These are phyloP conservation scores for Luvunga scandens DNA, from an alignment of 345 rosid species.

Conservation along the genomic window DNA sequence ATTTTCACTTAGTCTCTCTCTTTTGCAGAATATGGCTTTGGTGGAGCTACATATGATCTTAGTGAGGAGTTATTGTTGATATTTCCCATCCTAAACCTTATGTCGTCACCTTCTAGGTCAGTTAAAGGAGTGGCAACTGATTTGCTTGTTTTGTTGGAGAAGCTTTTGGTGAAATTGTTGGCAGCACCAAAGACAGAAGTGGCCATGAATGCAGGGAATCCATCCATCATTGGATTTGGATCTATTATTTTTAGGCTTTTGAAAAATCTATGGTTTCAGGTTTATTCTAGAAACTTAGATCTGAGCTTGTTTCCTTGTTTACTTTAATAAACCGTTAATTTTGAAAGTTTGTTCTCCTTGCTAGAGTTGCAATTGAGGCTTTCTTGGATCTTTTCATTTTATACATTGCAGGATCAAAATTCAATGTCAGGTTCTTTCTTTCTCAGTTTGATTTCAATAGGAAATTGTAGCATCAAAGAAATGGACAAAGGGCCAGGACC, in stretches of 20 bases:
- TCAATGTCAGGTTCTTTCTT: constrained; percentile 41
- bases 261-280: constrained; percentile 82
- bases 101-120: constrained; percentile 81
- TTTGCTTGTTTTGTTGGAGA: constrained; percentile 66
- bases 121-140: constrained; percentile 71
- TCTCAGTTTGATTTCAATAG: constrained; percentile 44
- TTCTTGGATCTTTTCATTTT: constrained; percentile 20
- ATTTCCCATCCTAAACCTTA: constrained; percentile 65
- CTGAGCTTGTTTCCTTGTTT: background rate
- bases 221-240: constrained; percentile 54
- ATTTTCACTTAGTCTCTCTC: background rate
- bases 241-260: constrained; percentile 61
- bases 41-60: constrained; percentile 32
- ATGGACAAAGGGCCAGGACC: constrained; percentile 27
- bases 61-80: constrained; percentile 65
- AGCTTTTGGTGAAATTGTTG: constrained; percentile 45
- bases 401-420: constrained; percentile 46
- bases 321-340: background rate
- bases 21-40: constrained; percentile 40
- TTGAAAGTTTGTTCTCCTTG: background rate
- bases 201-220: constrained; percentile 34
- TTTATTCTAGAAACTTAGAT: constrained; percentile 25
- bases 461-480: constrained; percentile 36
- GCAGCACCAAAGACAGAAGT: constrained; percentile 43
- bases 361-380: constrained; percentile 10